Evolutionary conservation across 2,329 filamentous ascomycete genomes (phyloP).

Genomic region (Ambrosiella cleistominuta): DNA sequence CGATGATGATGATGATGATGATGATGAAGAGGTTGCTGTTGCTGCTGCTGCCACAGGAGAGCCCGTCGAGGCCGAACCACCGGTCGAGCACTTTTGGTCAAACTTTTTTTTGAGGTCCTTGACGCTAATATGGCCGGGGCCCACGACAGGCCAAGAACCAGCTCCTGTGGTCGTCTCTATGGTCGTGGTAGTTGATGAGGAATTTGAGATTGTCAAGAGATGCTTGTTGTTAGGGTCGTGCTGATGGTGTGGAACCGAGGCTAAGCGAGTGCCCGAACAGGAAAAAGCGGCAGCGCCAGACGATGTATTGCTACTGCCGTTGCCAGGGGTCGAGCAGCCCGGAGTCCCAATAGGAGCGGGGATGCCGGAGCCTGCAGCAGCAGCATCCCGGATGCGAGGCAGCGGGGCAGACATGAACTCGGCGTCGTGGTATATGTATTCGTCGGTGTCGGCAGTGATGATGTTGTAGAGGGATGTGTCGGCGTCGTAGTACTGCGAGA

Average conservation of each 20-base stretch:
- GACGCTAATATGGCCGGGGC: conserved; percentile 34
- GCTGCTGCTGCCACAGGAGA: too few species aligned
- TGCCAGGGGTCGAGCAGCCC: not conserved
- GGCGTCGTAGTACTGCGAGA: conserved; percentile 3
- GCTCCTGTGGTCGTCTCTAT: not conserved
- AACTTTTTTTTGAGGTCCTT: conserved; percentile 67
- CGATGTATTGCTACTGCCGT: not conserved
- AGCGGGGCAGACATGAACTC: conserved; percentile 1
- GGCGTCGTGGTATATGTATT: not conserved
- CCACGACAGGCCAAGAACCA: not conserved
- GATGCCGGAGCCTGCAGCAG: conserved; percentile 6
- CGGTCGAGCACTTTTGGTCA: conserved; percentile 37
- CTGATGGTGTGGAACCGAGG: conserved; percentile 3
- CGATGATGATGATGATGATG: too few species aligned
- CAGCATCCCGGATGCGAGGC: not conserved
- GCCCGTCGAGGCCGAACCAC: conserved; percentile 1
- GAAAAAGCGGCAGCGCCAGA: not conserved
- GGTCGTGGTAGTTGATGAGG: not conserved
- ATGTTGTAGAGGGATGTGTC: not conserved
- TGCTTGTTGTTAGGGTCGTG: conserved; percentile 9
- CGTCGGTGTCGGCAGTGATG: not conserved
- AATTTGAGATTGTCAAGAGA: not conserved
- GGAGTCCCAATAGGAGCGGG: conserved; percentile 5
- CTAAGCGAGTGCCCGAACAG: conserved; percentile 4
- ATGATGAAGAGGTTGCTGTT: too few species aligned